Evolutionary conservation across 352 stramenopile species (phyloP), one percentile per base, ranked within the genome.

Genomic region (Thalassiosira mediterranea): DNA sequence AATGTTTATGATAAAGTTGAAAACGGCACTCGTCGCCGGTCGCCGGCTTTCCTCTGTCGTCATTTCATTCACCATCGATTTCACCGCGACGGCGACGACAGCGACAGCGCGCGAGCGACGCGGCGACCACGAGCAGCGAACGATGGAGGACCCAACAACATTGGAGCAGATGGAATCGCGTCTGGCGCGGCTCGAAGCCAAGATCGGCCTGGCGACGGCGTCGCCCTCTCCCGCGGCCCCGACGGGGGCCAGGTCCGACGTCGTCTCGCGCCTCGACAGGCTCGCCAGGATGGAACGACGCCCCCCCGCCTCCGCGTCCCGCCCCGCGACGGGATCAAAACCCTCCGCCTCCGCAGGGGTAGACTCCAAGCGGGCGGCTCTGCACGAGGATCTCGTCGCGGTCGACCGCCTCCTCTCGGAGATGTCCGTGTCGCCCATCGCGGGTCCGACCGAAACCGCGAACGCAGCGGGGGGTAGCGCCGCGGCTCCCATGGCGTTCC

Each of bases 401-500:
- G 75, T 81, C 4, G 49, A 76, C 67, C 40, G 59, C 19, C 31
- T 81, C 1, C 34, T 81, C 10, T 44, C 29, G 5, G 72, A 81
- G 51, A 48, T 81, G 65, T 48, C 64, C 32, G 31, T 81, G 19
- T 72, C 58, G 4, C 63, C 64, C 0, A 48, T 75, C 26, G 48
- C 53, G 3, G 72, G 72, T 10, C 72, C 72, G 17, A 62, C 66
- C 25, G 48, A 29, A 8, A 13, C 49, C 8, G 51, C 44, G 4
- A 17, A 23, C 23, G 21, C 26, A 15, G 40, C 25, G 13, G 28
- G 53, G 1, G 19, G 25, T 23, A 32, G 46, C 26, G 1, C 52
- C 17, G 58, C 38, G 23, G 47, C 72, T 17, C 83, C 86, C 1
- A 53, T 90, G 21, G 53, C 86, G 23, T 91, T 81, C 60, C 72